phyloP scores from a whole-genome alignment of 2,329 filamentous ascomycete genomes.

The Neopestalotiopsis sp. region DNA sequence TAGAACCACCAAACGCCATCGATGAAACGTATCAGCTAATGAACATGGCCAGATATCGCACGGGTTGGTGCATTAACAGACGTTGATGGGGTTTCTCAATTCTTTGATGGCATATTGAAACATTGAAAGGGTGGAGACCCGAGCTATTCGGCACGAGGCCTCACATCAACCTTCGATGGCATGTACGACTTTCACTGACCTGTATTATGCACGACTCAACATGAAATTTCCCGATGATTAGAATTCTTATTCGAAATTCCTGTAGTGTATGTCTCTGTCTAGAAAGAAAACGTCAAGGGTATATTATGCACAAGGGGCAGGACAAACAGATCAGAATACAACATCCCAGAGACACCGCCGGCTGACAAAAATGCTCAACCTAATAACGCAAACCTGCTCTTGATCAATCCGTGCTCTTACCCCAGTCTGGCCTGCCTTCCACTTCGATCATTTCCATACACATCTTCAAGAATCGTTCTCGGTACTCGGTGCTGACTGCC shows the following conservation, averaged over 20 bases:
- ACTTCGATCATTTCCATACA: conserved; percentile 47
- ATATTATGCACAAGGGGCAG: neutral
- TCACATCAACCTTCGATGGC: neutral
- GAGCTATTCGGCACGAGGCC: neutral
- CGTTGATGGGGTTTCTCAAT: neutral
- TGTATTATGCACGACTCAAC: neutral
- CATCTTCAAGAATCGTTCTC: conserved; percentile 57
- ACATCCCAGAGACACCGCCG: neutral
- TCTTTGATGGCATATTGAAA: neutral
- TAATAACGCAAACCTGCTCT: too few species aligned
- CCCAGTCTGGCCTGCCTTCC: conserved; percentile 20
- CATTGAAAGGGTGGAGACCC: neutral
- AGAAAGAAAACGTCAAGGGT: neutral
- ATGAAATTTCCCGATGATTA: neutral
- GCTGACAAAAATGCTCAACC: neutral
- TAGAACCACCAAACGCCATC: conserved; percentile 5
- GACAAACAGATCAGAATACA: neutral
- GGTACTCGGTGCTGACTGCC: conserved; percentile 70
- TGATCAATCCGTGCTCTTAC: neutral
- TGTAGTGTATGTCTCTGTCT: neutral
- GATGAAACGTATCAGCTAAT: neutral
- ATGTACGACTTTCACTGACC: neutral
- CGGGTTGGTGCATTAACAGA: neutral
- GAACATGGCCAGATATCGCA: neutral
- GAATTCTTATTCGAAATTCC: neutral